Evolutionary conservation across 345 rosid species (phyloP).

Genomic region (Trapa incisa): DNA sequence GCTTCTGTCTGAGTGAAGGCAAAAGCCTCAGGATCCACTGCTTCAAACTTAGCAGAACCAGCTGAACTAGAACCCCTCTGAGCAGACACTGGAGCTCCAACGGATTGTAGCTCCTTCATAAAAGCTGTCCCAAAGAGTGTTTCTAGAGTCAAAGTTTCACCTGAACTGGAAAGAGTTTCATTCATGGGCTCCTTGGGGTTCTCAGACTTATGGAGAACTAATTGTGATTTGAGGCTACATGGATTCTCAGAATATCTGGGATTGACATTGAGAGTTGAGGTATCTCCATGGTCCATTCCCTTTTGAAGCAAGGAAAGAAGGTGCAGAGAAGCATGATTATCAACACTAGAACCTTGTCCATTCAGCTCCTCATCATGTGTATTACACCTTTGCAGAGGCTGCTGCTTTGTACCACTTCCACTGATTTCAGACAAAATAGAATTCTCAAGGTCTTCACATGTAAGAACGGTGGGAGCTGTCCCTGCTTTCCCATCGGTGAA

Average conservation of each 20-base stretch:
- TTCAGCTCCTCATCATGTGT: conserved; percentile 23
- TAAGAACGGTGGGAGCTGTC: conserved; percentile 56
- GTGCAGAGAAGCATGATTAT: conserved; percentile 70
- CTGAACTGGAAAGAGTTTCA: conserved; percentile 21
- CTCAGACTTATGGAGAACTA: conserved; percentile 8
- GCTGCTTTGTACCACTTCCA: conserved; percentile 27
- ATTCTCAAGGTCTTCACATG: conserved; percentile 98
- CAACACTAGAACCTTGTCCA: conserved; percentile 31
- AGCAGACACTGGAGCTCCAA: conserved; percentile 45
- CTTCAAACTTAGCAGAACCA: conserved; percentile 29
- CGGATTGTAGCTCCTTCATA: conserved; percentile 82
- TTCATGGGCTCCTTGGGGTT: conserved; percentile 29
- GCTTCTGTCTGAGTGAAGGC: conserved; percentile 10
- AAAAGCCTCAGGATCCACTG: conserved; percentile 26
- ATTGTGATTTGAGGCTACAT: conserved; percentile 13
- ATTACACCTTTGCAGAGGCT: conserved; percentile 24
- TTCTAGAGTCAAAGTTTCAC: conserved; percentile 73
- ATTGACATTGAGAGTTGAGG: conserved; percentile 21
- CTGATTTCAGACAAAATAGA: conserved; percentile 64
- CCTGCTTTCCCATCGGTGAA: conserved; percentile 20
- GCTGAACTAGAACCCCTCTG: conserved; percentile 19
- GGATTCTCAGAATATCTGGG: conserved; percentile 12
- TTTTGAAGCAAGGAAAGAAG: conserved; percentile 77
- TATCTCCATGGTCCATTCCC: conserved; percentile 26
- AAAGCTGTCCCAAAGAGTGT: conserved; percentile 89